Conservation (phyloP, 148 eudicot species). For the Drosera capensis region DNA sequence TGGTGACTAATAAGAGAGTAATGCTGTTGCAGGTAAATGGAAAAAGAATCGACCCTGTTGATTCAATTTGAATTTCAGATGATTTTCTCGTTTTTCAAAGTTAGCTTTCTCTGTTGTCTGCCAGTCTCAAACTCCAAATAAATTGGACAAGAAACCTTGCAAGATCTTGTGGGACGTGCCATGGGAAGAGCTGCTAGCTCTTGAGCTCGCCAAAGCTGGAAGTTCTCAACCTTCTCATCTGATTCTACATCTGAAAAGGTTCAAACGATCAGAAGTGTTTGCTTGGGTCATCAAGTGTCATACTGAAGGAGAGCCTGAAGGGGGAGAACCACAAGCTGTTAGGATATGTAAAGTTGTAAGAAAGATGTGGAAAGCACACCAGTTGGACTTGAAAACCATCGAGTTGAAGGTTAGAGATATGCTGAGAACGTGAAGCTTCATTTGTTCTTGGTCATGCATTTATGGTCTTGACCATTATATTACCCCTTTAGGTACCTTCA, state of each 20-base stretch:
- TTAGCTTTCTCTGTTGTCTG: slow-evolving; percentile 8
- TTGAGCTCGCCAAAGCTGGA: slow-evolving; percentile 84
- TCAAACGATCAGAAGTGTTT: slow-evolving; percentile 58
- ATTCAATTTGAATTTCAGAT: not conserved
- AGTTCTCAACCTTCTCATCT: slow-evolving; percentile 52
- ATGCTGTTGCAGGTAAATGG: slow-evolving; percentile 72
- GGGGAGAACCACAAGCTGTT: slow-evolving; percentile 51
- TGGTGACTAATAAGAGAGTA: slow-evolving; percentile 72
- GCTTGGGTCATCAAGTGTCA: slow-evolving; percentile 78
- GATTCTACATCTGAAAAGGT: slow-evolving; percentile 74
- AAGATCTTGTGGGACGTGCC: slow-evolving; percentile 95
- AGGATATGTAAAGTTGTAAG: slow-evolving; percentile 63
- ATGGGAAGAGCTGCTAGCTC: slow-evolving; percentile 81
- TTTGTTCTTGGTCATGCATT: not conserved
- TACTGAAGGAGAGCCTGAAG: slow-evolving; percentile 42
- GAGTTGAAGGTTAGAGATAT: slow-evolving; percentile 40
- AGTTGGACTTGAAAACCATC: slow-evolving; percentile 35
- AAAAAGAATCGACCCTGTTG: slow-evolving; percentile 1
- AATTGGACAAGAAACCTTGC: slow-evolving; percentile 76
- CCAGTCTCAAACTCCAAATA: slow-evolving; percentile 53
- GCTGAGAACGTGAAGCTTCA: not conserved
- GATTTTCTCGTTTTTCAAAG: not conserved
- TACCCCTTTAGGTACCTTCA: slow-evolving; percentile 60
- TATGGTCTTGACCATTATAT: slow-evolving; percentile 4
- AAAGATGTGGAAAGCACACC: slow-evolving; percentile 78